Evolutionary conservation across 1,139 yeast genomes (phyloP).

Genomic region (Magnusiomyces sp.): DNA sequence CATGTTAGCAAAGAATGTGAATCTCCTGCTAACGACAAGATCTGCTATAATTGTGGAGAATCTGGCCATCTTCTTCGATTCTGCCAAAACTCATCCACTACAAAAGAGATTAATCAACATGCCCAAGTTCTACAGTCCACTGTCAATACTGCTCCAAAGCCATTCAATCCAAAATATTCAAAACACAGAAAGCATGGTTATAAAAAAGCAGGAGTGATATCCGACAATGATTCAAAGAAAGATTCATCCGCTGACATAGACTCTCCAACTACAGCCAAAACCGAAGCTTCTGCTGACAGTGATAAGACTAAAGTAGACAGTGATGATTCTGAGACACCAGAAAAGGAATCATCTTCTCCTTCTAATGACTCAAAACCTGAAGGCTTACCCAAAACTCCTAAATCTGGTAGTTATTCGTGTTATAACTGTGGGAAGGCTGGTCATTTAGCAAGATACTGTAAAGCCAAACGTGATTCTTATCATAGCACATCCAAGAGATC

Average conservation of each 20-base stretch:
- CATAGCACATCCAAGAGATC: slow-evolving; percentile 22
- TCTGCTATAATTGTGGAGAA: slow-evolving; percentile 80
- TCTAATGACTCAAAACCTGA: slow-evolving; percentile 4
- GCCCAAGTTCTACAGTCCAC: background rate
- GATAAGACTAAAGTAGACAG: too few species aligned
- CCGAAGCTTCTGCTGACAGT: background rate
- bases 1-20: slow-evolving; percentile 77
- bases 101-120: background rate
- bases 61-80: slow-evolving; percentile 74
- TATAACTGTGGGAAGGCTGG: slow-evolving; percentile 93
- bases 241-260: background rate
- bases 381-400: slow-evolving; percentile 12
- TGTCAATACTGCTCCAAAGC: too few species aligned
- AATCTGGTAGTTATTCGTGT: slow-evolving; percentile 43
- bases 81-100: slow-evolving; percentile 25
- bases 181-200: background rate
- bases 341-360: slow-evolving; percentile 2
- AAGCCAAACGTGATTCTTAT: slow-evolving; percentile 19
- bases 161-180: background rate
- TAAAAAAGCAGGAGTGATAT: background rate
- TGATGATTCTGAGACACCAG: background rate
- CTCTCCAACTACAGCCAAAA: background rate
- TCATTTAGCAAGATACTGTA: slow-evolving; percentile 84
- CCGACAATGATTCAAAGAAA: background rate
- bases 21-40: slow-evolving; percentile 31